Evolutionary conservation across 805 yeast genomes (phyloP).

Genomic region (Brettanomyces nanus): DNA sequence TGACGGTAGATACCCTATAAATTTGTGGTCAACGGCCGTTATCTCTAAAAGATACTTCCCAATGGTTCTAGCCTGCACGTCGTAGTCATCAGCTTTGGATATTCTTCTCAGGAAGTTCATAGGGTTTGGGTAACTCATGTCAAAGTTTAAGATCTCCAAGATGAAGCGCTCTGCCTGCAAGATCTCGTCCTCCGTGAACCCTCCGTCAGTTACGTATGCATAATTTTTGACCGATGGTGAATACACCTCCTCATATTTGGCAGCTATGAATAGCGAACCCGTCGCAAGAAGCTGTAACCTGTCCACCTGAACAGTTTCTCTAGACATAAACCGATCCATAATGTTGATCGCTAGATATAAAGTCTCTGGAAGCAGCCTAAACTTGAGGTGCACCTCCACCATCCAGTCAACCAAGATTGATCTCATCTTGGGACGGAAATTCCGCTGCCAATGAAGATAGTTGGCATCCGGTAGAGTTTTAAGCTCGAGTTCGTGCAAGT

Average conservation of each 20-base stretch:
- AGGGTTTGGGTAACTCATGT: slow-evolving; percentile 80
- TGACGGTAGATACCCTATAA: slow-evolving; percentile 69
- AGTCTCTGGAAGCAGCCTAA: slow-evolving; percentile 79
- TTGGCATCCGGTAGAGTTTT: slow-evolving; percentile 68
- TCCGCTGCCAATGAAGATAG: slow-evolving; percentile 55
- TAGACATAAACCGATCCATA: slow-evolving; percentile 80
- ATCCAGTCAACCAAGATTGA: slow-evolving; percentile 90
- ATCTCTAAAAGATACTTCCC: slow-evolving; percentile 82
- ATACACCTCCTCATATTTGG: slow-evolving; percentile 88
- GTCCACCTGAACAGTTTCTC: slow-evolving; percentile 66
- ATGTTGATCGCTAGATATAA: slow-evolving; percentile 73
- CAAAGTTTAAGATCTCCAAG: slow-evolving; percentile 61
- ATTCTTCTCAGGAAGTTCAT: slow-evolving; percentile 83
- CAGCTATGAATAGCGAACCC: slow-evolving; percentile 79
- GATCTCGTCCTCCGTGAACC: slow-evolving; percentile 72
- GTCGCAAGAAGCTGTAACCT: slow-evolving; percentile 81
- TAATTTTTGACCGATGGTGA: slow-evolving; percentile 80
- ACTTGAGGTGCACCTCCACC: slow-evolving; percentile 79
- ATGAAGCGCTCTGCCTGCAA: slow-evolving; percentile 77
- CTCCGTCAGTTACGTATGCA: slow-evolving; percentile 83
- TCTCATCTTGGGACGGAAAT: slow-evolving; percentile 74
- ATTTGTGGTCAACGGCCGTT: slow-evolving; percentile 64
- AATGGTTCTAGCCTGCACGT: slow-evolving; percentile 71
- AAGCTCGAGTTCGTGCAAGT: slow-evolving; percentile 63
- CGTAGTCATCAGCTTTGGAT: slow-evolving; percentile 87